These are phyloP conservation scores for Rhodotorula sp. DNA, from an alignment of 1,284 basidiomycete species.

Conservation along the genomic window DNA sequence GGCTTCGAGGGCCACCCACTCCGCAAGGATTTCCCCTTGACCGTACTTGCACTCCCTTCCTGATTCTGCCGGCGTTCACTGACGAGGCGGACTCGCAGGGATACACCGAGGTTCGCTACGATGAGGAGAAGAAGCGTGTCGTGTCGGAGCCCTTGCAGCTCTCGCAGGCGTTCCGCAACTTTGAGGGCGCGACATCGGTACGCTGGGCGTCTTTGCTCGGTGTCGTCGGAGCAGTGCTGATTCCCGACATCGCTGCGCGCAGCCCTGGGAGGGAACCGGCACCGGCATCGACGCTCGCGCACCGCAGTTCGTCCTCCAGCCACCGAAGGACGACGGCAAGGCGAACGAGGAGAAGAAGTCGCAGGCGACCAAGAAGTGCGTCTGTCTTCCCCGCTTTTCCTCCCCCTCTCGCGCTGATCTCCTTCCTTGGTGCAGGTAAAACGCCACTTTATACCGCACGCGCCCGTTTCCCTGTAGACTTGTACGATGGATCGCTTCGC, in stretches of 20 bases:
- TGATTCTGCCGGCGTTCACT: no score
- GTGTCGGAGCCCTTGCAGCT: constrained; percentile 97
- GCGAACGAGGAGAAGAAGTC: constrained; percentile 46
- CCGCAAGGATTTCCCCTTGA: constrained; percentile 96
- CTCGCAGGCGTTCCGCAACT: constrained; percentile 98
- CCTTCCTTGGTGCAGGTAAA: neutral
- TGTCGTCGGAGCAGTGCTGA: neutral
- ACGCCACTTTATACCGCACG: neutral
- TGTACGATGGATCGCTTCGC: no score
- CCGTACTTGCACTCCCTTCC: constrained; percentile 55
- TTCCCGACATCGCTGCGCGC: neutral
- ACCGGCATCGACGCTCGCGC: constrained; percentile 69
- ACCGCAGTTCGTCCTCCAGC: constrained; percentile 51
- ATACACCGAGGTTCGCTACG: constrained; percentile 95
- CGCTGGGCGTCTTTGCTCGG: neutral
- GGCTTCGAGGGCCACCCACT: constrained; percentile 98
- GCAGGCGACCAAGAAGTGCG: constrained; percentile 19
- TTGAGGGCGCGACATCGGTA: constrained; percentile 59
- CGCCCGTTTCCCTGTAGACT: no score
- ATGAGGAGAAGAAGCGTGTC: constrained; percentile 97
- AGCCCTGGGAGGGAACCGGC: constrained; percentile 95
- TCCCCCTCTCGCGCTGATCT: no score
- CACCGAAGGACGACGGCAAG: constrained; percentile 51
- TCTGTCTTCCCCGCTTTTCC: neutral
- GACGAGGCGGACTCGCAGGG: constrained; percentile 56